A percentile compares a stretch with the other conserved stretches of the same genome.
These are phyloP conservation scores for Emmonsiellopsis sp. DNA, from an alignment of 2,329 filamentous ascomycete species.

Conservation along the genomic window DNA sequence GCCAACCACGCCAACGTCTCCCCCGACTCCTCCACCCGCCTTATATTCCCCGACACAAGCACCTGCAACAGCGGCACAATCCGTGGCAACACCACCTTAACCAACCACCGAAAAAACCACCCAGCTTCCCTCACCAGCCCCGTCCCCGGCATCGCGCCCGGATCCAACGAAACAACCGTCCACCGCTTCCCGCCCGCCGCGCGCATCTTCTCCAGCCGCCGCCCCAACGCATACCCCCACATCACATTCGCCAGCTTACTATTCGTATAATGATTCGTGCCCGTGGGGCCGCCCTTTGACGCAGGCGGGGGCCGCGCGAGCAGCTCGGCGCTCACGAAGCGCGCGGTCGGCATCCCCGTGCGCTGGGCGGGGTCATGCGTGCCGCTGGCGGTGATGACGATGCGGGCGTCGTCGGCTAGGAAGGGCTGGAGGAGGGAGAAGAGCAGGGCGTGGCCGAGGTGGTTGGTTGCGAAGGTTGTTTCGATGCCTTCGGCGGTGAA, in stretches of 20 bases:
- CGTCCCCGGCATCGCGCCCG: constrained; percentile 42
- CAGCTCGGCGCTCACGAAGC: constrained; percentile 36
- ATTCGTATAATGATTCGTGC: constrained; percentile 32
- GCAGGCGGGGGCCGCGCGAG: constrained; percentile 31
- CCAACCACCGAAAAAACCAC: constrained; percentile 21
- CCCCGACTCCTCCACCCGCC: constrained; percentile 29
- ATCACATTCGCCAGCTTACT: constrained; percentile 41
- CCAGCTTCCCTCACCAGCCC: constrained; percentile 29
- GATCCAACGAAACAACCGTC: constrained; percentile 37
- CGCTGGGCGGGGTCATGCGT: constrained; percentile 41
- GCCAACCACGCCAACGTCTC: constrained; percentile 33
- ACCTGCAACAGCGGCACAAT: constrained; percentile 20
- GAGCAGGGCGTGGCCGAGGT: constrained; percentile 43
- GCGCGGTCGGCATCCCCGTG: constrained; percentile 32
- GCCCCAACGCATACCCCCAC: constrained; percentile 38
- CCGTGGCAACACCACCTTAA: constrained; percentile 23
- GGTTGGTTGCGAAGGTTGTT: constrained; percentile 40
- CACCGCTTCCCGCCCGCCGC: constrained; percentile 16
- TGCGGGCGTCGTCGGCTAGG: constrained; percentile 32
- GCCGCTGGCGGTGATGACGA: constrained; percentile 37
- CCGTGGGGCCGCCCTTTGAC: constrained; percentile 9
- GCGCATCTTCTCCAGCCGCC: constrained; percentile 20
- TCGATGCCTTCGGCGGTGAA: constrained; percentile 39
- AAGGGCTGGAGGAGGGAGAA: constrained; percentile 38
- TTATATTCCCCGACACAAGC: constrained; percentile 30